phyloP scores from a whole-genome alignment of 2,329 filamentous ascomycete species.

The Fusarium sp. region DNA sequence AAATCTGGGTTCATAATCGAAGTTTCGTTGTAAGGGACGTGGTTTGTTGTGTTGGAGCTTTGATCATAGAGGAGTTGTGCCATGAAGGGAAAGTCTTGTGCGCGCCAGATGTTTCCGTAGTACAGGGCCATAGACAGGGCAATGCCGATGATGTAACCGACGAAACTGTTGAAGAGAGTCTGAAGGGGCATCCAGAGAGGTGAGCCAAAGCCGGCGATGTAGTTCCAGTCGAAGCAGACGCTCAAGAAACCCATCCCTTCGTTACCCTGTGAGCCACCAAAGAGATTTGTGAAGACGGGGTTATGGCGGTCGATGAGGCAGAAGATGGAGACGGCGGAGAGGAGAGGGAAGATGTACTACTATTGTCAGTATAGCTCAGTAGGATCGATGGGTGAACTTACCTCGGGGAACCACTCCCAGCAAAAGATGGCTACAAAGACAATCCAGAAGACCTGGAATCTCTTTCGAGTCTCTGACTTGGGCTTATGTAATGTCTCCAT shows the following conservation, averaged over 20 bases:
- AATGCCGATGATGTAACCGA: conserved; percentile 56
- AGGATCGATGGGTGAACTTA: not conserved
- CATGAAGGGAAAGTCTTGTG: conserved; percentile 36
- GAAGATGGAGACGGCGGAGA: conserved; percentile 51
- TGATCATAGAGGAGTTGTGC: conserved; percentile 29
- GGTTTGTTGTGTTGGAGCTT: conserved; percentile 10
- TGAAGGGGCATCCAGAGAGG: conserved; percentile 57
- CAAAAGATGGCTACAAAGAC: conserved; percentile 57
- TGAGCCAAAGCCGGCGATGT: conserved; percentile 44
- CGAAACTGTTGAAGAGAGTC: conserved; percentile 55
- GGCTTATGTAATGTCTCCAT: conserved; percentile 50
- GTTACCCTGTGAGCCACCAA: conserved; percentile 34
- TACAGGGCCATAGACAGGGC: conserved; percentile 52
- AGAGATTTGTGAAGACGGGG: conserved; percentile 34
- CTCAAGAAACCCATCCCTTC: conserved; percentile 33
- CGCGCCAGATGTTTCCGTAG: conserved; percentile 34
- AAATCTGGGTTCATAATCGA: conserved; percentile 43
- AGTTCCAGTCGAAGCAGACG: conserved; percentile 36
- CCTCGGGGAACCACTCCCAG: conserved; percentile 56
- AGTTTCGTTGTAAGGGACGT: conserved; percentile 26
- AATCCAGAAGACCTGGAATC: conserved; percentile 58
- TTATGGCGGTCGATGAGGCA: conserved; percentile 27
- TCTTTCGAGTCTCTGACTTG: conserved; percentile 53
- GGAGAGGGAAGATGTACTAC: conserved; percentile 58
- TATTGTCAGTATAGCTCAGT: not conserved